Conservation (phyloP, 2,329 filamentous ascomycete species). For the Aspergillus sp. region DNA sequence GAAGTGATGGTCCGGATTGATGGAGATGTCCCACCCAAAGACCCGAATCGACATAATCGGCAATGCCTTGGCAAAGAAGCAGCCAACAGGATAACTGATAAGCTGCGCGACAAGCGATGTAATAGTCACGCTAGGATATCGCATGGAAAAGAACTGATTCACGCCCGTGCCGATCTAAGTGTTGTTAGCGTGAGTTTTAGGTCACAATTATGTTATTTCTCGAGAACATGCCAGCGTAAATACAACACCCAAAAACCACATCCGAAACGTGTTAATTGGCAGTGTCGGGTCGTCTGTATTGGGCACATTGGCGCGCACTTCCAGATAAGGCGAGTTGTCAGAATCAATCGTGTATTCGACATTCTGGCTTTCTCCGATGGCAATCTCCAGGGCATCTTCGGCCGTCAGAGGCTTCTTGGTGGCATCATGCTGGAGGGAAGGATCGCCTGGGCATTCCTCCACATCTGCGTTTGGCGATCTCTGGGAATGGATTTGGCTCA, state of each 20-base stretch:
- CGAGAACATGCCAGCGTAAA: constrained; percentile 39
- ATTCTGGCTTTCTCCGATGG: constrained; percentile 18
- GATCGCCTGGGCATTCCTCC: constrained; percentile 9
- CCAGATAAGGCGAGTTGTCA: constrained; percentile 28
- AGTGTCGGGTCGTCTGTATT: constrained; percentile 28
- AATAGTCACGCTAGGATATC: constrained; percentile 47
- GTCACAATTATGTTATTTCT: background rate
- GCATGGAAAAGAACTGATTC: constrained; percentile 48
- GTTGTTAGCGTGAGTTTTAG: background rate
- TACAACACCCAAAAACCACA: constrained; percentile 46
- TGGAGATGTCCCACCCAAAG: constrained; percentile 17
- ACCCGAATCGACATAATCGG: constrained; percentile 34
- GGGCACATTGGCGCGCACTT: constrained; percentile 28
- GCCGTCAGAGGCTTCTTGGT: constrained; percentile 16
- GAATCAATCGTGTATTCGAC: constrained; percentile 24
- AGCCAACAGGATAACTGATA: constrained; percentile 44
- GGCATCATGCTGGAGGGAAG: constrained; percentile 1
- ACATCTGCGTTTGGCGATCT: constrained; percentile 9
- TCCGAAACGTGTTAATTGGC: constrained; percentile 32
- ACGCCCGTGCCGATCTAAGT: constrained; percentile 42
- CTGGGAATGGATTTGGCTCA: constrained; percentile 5
- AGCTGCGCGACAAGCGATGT: constrained; percentile 47
- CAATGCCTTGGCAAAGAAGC: constrained; percentile 38
- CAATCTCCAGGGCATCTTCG: constrained; percentile 20
- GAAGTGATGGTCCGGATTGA: constrained; percentile 47